A percentile compares a stretch with the other conserved stretches of the same genome.
These are phyloP conservation scores for Paraphaeosphaeria sporulosa DNA, from an alignment of 2,329 filamentous ascomycete species.

Conservation along the genomic window DNA sequence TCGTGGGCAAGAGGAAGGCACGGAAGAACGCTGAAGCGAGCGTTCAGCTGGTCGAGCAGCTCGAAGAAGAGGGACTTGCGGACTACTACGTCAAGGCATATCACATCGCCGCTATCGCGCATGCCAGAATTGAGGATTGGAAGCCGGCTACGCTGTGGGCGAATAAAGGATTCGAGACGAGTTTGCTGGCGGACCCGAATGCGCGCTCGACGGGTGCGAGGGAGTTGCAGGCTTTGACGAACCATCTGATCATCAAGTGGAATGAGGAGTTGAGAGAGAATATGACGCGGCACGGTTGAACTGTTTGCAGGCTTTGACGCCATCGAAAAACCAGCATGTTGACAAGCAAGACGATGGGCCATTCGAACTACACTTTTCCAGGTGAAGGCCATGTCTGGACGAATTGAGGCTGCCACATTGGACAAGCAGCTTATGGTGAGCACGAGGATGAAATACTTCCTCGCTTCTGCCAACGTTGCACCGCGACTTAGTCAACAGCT, in stretches of 20 bases:
- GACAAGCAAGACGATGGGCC: slow-evolving; percentile 22
- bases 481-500: slow-evolving; percentile 18
- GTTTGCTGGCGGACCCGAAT: slow-evolving; percentile 38
- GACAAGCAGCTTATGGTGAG: slow-evolving; percentile 19
- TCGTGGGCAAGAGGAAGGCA: slow-evolving; percentile 31
- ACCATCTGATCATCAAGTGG: slow-evolving; percentile 40
- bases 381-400: slow-evolving; percentile 38
- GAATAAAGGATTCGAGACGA: slow-evolving; percentile 40
- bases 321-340: slow-evolving; percentile 21
- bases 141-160: slow-evolving; percentile 40
- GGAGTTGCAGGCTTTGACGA: slow-evolving; percentile 41
- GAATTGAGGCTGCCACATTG: slow-evolving; percentile 25
- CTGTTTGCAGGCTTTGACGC: neutral
- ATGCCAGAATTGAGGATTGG: slow-evolving; percentile 41
- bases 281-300: slow-evolving; percentile 12
- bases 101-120: slow-evolving; percentile 39
- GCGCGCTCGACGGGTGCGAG: slow-evolving; percentile 27
- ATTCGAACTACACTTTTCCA: slow-evolving; percentile 10
- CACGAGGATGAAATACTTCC: slow-evolving; percentile 19
- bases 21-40: slow-evolving; percentile 38
- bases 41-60: slow-evolving; percentile 35
- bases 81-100: slow-evolving; percentile 47
- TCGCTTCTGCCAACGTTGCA: slow-evolving; percentile 13
- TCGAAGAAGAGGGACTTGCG: slow-evolving; percentile 44
- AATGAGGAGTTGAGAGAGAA: slow-evolving; percentile 33